Base-by-base conservation (phyloP, 768 basidiomycete genomes). In the Tulasnella sp. region DNA sequence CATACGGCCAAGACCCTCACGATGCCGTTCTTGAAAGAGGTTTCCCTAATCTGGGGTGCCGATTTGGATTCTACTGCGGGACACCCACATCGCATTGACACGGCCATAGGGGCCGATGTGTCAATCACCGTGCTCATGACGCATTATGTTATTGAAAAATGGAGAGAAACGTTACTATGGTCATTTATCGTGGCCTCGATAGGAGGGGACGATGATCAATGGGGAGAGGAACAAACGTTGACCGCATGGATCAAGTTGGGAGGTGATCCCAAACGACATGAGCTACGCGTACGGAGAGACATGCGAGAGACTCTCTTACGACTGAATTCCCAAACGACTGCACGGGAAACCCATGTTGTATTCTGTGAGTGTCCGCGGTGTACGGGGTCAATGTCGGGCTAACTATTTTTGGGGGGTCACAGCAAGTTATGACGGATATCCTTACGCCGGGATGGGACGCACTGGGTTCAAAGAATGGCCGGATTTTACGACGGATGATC, bases 361-460 rank as follows among this genome's bases (percentile, higher is more conserved):
- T 62, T 62, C 36, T 57, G 61, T 62, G 35, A 52, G 60, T 48
- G 3, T 35, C 21, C 6, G 8, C 48, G 6, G n/a, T 43, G 7
- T n/a, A 6, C 9, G 27, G 6, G 17, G 41, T 17, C 17, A n/a
- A 9, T 6, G n/a, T 17, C n/a, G 6, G 41, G n/a, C 6, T 43
- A 43, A 19, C 41, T 19, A n/a, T 25, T 6, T 39, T 39, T 57
- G 17, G 8, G 31, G 7, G 4, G n/a, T 23, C 37, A 25, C 48
- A 62, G 61, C 63, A 12, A 60, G 61, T 2, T 34, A 35, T 3
- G 65, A 67, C 36, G 67, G 67, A 0, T 66, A 64, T 56, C 62
- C 65, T 11, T 63, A 59, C 46, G 42, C 62, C 32, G 59, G 25
- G 29, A 35, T 62, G 31, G 53, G 34, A 34, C 15, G 31, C 32